Evolutionary conservation across 306 rosid genomes (phyloP), one percentile per base, ranked within the genome.

Genomic region (Glycine soja): DNA sequence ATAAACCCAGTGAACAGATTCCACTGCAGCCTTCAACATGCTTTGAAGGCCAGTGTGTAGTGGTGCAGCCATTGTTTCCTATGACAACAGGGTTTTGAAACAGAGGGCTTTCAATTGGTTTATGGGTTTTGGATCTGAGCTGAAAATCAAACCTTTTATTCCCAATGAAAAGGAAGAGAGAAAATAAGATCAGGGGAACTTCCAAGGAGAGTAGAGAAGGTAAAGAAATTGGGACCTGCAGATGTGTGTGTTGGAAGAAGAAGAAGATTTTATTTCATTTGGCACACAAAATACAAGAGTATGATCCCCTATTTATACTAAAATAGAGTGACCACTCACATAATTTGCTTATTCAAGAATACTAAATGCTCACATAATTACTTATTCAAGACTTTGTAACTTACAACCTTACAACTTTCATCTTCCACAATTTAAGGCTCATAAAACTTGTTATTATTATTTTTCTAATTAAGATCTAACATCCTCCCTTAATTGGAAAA

Each of bases 1-100:
- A 81, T 95, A 95, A n/a, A 97, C 93, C 99, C 99, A 95, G 15
- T 95, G 97, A 84, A 92, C 92, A 3, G 98, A 93, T 89, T 95
- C 98, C 88, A 93, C 99, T 68, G 96, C 97, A 65, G 90, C 85
- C 76, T 93, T 98, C 77, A 95, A 77, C 93, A 90, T 84, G 65
- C 72, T 76, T 74, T 94, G 98, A 62, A 94, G 93, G 70, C 62
- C 83, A 86, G 59, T 72, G 43, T 79, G 71, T 45, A 70, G 82
- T 70, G 92, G 85, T 11, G 90, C 87, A 68, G 88, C 91, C 97
- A 89, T 90, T 80, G 19, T n/a, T n/a, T n/a, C 68, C 45, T 10
- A n/a, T n/a, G n/a, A n/a, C 42, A 61, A 43, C 50, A 53, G 57
- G 38, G 73, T 14, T 78, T 70, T 10, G 12, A 46, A 56, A 57